phyloP scores from a whole-genome alignment of 2,329 filamentous ascomycete genomes.

The Ophiostoma perfectum region DNA sequence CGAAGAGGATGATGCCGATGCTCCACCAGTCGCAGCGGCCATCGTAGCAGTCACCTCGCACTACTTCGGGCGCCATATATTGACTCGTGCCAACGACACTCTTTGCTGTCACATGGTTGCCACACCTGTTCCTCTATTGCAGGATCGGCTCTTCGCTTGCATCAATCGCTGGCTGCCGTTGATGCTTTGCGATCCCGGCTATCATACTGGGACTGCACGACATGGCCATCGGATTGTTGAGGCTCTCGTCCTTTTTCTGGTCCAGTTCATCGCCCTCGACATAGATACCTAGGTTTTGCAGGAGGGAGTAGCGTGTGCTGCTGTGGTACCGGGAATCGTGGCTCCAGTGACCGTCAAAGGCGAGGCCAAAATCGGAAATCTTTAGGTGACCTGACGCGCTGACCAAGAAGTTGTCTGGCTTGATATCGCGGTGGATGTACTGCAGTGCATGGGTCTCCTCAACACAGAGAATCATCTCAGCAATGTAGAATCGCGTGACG shows the following conservation, averaged over 20 bases:
- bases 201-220: slow-evolving; percentile 40
- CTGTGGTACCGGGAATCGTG: slow-evolving; percentile 86
- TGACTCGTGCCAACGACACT: slow-evolving; percentile 94
- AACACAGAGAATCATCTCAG: slow-evolving; percentile 92
- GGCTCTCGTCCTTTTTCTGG: slow-evolving; percentile 33
- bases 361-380: slow-evolving; percentile 92
- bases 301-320: slow-evolving; percentile 70
- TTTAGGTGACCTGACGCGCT: slow-evolving; percentile 83
- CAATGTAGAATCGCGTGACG: slow-evolving; percentile 78
- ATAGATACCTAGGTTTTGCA: slow-evolving; percentile 68
- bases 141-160: slow-evolving; percentile 49
- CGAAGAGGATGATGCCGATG: slow-evolving; percentile 87
- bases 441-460: slow-evolving; percentile 83
- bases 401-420: slow-evolving; percentile 95
- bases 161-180: slow-evolving; percentile 31
- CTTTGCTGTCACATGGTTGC: slow-evolving; percentile 67
- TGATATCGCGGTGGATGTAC: slow-evolving; percentile 94
- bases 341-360: slow-evolving; percentile 92
- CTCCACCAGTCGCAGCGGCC: slow-evolving; percentile 97
- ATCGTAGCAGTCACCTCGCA: slow-evolving; percentile 76
- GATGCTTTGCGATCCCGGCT: slow-evolving; percentile 36
- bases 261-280: slow-evolving; percentile 72
- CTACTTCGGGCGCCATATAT: slow-evolving; percentile 96
- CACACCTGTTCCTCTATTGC: slow-evolving; percentile 62
- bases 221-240: slow-evolving; percentile 12